Percentiles rank a stretch among this genome's conserved stretches.
These are phyloP conservation scores for Oryza longistaminata DNA, from an alignment of 176 grass and related monocot genomes.

Conservation along the genomic window DNA sequence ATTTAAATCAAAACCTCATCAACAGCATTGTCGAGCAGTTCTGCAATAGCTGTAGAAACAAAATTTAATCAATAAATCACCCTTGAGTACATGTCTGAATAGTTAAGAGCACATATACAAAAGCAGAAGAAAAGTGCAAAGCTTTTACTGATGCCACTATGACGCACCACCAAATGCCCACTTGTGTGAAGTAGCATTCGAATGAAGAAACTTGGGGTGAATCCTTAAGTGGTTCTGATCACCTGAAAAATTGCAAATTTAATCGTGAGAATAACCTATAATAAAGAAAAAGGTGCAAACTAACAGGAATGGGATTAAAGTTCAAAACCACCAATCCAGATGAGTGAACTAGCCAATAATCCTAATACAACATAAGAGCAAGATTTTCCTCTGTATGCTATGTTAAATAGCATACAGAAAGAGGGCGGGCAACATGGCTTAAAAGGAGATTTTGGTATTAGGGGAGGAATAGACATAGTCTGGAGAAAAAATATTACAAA, in stretches of 20 bases:
- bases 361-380: not conserved
- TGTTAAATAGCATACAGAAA: not conserved
- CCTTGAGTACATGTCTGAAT: constrained; percentile 5
- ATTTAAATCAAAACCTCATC: constrained; percentile 60
- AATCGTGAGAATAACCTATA: constrained; percentile 20
- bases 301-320: too few relatives aligned
- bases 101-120: constrained; percentile 11
- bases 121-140: not conserved
- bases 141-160: constrained; percentile 10
- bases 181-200: constrained; percentile 73
- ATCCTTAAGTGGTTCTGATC: constrained; percentile 49
- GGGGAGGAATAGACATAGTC: not conserved
- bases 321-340: too few relatives aligned
- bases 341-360: not conserved
- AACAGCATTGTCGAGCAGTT: constrained; percentile 64
- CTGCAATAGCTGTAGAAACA: constrained; percentile 59
- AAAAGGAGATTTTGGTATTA: not conserved
- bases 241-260: constrained; percentile 31
- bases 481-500: too few relatives aligned
- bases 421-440: too few relatives aligned
- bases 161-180: constrained; percentile 68
- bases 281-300: not conserved
- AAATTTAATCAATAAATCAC: constrained; percentile 15
- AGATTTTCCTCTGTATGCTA: not conserved
- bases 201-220: constrained; percentile 76